Evolutionary conservation across 2,329 filamentous ascomycete genomes (phyloP), one percentile per base, ranked within the genome.

Genomic region (Alternaria incomplexa): DNA sequence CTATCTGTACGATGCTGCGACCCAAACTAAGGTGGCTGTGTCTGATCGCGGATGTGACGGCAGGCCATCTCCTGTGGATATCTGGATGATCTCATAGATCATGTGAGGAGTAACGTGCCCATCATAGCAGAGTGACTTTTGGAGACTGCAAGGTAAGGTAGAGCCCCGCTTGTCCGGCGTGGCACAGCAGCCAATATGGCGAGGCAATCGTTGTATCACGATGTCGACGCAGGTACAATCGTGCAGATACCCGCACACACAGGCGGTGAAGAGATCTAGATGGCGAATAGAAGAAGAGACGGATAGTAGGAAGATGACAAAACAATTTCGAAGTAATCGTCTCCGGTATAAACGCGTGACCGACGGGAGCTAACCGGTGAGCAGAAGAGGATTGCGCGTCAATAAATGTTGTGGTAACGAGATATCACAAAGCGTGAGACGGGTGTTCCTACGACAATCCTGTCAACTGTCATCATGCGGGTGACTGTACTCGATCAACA

Each of bases 381-480:
- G 26, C 40, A 28, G 3, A 30, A 32, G 6, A 20, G n/a, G 2
- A 44, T 45, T 46, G 45, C 26, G 50, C 23, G 40, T 55, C 54
- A 61, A 61, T 65, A 62, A 40, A 43, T 65, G 55, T 47, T 47
- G 62, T 69, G 62, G 48, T 54, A 25, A 60, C 61, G 23, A 28
- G 10, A 13, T 43, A 28, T 58, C 57, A 57, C 56, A 61, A 17
- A 45, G 9, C 20, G 51, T 48, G 47, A 62, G 51, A 57, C 61
- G 47, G 50, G 51, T 65, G 53, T 59, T 52, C 26, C 60, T 66
- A 57, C 50, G 20, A 68, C 58, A 48, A 15, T 58, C 66, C 67
- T 71, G 67, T 71, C 66, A 70, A 67, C 50, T 73, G 69, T 69
- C 63, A 73, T 63, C 46, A 45, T 32, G 40, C 28, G 56, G 62